Base-by-base conservation (phyloP, 148 eudicot genomes). In the Rhododendron williamsianum region DNA sequence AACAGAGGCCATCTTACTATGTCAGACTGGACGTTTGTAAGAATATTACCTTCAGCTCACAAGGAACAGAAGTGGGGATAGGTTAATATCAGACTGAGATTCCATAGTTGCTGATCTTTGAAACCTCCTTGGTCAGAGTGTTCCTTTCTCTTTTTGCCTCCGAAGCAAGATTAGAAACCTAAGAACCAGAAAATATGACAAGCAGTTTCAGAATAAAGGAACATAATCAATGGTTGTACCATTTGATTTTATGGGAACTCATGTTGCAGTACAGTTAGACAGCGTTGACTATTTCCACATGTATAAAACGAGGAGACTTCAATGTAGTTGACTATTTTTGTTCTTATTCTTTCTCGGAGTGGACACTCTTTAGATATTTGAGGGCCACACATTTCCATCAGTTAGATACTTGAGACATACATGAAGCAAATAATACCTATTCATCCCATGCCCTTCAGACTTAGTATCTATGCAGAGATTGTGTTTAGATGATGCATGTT, bases 61-160 rank as follows among this genome's bases (percentile, higher is more conserved):
- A 30, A 15, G 15, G 56, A 77, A 13, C 51, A 86, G 48, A 73
- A 76, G 33, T 35, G 81, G 35, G 72, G 33, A 36, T n/a, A 45
- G 56, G 65, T 77, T 43, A 82, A 82, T 78, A 49, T 96, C 91
- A 96, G 82, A 96, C 89, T 35, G 98, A 93, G 81, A 94, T 96
- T 35, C 98, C 98, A 65, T 93, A 92, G 81, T 96, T 94, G 89
- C 91, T 94, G 79, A 95, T 95, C 92, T 95, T 95, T 38, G 91
- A 85, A 45, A 95, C 98, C 88, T 95, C 95, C 92, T 92, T 94
- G 81, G 91, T 82, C 82, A 96, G 92, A 76, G 84, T 91, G 54
- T 82, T 90, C 83, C 89, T 92, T 83, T 93, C 98, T 82, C 81
- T 89, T 84, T 93, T 96, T 46, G 91, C 94, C 91, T 93, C 96